Conservation (phyloP, 129 eudicot genomes). For the Flaveria linearis region DNA sequence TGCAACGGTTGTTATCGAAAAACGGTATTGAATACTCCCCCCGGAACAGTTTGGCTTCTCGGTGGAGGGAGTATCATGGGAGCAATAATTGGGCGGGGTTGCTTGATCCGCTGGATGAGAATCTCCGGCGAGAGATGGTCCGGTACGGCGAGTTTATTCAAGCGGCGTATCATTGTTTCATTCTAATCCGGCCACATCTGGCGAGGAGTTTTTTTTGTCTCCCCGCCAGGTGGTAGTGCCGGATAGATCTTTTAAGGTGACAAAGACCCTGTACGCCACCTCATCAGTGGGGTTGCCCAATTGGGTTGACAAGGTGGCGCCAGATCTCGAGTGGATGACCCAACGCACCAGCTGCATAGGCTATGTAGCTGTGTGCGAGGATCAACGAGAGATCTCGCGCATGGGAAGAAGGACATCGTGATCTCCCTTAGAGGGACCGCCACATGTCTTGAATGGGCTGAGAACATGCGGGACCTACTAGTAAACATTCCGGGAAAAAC, state of each 20-base stretch:
- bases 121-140: constrained; percentile 93
- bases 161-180: constrained; percentile 83
- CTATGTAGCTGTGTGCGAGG: constrained; percentile 87
- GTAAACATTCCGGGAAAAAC: constrained; percentile 51
- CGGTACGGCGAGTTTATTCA: constrained; percentile 93
- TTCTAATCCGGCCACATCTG: constrained; percentile 66
- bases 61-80: constrained; percentile 96
- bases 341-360: constrained; percentile 87
- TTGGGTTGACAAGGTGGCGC: constrained; percentile 94
- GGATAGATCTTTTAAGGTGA: constrained; percentile 64
- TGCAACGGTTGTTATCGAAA: constrained; percentile 55
- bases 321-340: constrained; percentile 97
- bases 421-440: constrained; percentile 91
- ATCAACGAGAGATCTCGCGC: constrained; percentile 66
- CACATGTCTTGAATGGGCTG: constrained; percentile 94
- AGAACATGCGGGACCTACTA: constrained; percentile 62
- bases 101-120: constrained; percentile 89
- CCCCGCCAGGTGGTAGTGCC: constrained; percentile 67
- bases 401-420: constrained; percentile 95
- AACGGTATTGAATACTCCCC: constrained; percentile 69
- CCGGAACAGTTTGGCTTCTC: constrained; percentile 57
- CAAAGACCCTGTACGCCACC: constrained; percentile 80
- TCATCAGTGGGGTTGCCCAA: constrained; percentile 80
- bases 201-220: constrained; percentile 33
- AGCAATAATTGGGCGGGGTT: constrained; percentile 75